Evolutionary conservation across 2,329 filamentous ascomycete genomes (phyloP), one percentile per base, ranked within the genome.

Genomic region (Clonostachys chloroleuca): DNA sequence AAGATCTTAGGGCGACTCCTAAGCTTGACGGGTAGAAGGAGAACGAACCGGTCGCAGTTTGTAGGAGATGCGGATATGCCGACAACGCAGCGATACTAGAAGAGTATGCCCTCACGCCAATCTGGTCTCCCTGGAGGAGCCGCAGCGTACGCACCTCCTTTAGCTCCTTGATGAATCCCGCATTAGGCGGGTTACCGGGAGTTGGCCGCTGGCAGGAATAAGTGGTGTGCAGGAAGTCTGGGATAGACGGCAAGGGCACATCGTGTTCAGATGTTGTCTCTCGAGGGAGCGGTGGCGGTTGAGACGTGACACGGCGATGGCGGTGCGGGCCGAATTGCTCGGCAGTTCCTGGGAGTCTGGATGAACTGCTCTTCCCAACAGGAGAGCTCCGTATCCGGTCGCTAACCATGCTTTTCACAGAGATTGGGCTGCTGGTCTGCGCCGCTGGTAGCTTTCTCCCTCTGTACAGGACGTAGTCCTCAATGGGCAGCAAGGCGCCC

Each of bases 141-240:
- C 92, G 80, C 3, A 85, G 77, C 3, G 80, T 81, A 42, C 86
- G 81, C 53, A 97, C 89, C 49, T 86, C 84, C 55, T 83, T 80
- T 6, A 99, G 75, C 50, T 87, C 76, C 1, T 78, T 67, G 40
- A 96, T 81, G 61, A 99, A 97, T 0, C 65, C 65, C 40, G 81
- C 74, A 55, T 97, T 97, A 1, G 87, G 87, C 0, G 83, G 74
- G 47, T 84, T 69, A 1, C 80, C 66, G 0, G 84, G 86, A 0
- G 91, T 89, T 2, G 83, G 80, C 20, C 92, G 83, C 61, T 95
- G 81, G 57, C 94, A 97, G 6, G 92, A 84, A 64, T 94, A 96
- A 6, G 56, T 58, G 6, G 61, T 65, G 30, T 78, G 74, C 47
- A 87, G 65, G 40, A 74, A 95, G 3, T 80, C 78, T 2, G 91